A percentile compares a stretch with the other conserved stretches of the same genome.
These are phyloP conservation scores for Ananas comosus DNA, from an alignment of 176 grass and related monocot species.

Conservation along the genomic window DNA sequence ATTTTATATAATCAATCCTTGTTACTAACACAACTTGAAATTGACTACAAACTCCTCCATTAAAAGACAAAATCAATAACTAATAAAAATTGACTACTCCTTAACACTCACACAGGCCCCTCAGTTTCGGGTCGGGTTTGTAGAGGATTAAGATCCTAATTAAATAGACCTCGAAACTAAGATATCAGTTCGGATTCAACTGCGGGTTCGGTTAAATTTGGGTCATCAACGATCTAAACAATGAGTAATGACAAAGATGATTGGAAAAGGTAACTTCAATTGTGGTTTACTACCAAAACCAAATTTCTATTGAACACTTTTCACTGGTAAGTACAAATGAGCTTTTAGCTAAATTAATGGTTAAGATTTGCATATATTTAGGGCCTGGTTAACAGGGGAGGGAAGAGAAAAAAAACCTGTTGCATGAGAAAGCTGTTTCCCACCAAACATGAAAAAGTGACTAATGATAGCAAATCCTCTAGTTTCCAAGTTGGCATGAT, in stretches of 20 bases:
- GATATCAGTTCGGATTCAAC: too few species aligned
- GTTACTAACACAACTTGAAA: too few species aligned
- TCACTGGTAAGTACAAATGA: conserved; percentile 17
- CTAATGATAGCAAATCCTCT: neutral
- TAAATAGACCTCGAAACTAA: too few species aligned
- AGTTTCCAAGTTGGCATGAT: neutral
- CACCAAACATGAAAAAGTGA: conserved; percentile 32
- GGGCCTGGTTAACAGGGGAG: conserved; percentile 8
- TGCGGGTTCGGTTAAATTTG: too few species aligned
- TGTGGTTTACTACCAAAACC: neutral
- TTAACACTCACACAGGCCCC: too few species aligned
- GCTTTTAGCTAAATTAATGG: conserved; percentile 5
- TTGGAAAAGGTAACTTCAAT: neutral
- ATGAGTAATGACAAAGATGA: neutral
- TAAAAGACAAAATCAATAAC: too few species aligned
- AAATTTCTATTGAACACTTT: neutral
- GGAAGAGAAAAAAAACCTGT: conserved; percentile 16
- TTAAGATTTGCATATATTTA: neutral
- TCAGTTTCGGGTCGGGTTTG: too few species aligned
- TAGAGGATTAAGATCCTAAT: too few species aligned
- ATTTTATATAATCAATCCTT: too few species aligned
- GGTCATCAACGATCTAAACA: too few species aligned
- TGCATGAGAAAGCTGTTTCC: conserved; percentile 16
- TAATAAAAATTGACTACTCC: too few species aligned
- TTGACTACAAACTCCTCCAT: too few species aligned